Evolutionary conservation across 257 asterid species (phyloP).

Genomic region (Eucommia ulmoides): DNA sequence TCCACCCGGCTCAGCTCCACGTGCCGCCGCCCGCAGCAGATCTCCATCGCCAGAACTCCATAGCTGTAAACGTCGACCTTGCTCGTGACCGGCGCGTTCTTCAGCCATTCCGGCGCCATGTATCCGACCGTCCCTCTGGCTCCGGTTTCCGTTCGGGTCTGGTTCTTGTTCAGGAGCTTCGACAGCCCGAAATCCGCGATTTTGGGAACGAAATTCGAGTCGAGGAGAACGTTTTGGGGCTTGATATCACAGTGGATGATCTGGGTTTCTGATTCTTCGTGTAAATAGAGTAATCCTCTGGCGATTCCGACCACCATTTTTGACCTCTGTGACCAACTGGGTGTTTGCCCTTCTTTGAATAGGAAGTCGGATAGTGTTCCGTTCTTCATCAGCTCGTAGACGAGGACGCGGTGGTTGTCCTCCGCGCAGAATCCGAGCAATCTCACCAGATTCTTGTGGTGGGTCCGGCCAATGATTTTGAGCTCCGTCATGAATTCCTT

Average conservation of each 20-base stretch:
- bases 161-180: constrained; percentile 44
- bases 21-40: constrained; percentile 57
- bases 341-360: constrained; percentile 29
- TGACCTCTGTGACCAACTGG: constrained; percentile 58
- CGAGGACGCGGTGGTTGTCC: constrained; percentile 40
- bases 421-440: constrained; percentile 72
- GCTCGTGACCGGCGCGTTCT: constrained; percentile 42
- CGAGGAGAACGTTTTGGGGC: constrained; percentile 73
- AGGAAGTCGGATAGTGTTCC: constrained; percentile 71
- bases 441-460: constrained; percentile 67
- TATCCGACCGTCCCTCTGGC: constrained; percentile 87
- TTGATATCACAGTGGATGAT: constrained; percentile 87
- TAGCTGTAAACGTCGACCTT: constrained; percentile 86
- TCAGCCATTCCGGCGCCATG: constrained; percentile 82
- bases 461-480: constrained; percentile 56
- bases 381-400: constrained; percentile 69
- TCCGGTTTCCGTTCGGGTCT: constrained; percentile 30
- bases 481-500: constrained; percentile 38
- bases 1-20: too few relatives aligned
- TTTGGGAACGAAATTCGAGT: constrained; percentile 51
- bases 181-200: constrained; percentile 90
- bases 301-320: constrained; percentile 72
- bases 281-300: constrained; percentile 78
- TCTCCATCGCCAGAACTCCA: constrained; percentile 51
- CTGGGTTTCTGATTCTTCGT: constrained; percentile 57